Evolutionary conservation across 306 rosid species (phyloP).

Genomic region (Hippophae rhamnoides): DNA sequence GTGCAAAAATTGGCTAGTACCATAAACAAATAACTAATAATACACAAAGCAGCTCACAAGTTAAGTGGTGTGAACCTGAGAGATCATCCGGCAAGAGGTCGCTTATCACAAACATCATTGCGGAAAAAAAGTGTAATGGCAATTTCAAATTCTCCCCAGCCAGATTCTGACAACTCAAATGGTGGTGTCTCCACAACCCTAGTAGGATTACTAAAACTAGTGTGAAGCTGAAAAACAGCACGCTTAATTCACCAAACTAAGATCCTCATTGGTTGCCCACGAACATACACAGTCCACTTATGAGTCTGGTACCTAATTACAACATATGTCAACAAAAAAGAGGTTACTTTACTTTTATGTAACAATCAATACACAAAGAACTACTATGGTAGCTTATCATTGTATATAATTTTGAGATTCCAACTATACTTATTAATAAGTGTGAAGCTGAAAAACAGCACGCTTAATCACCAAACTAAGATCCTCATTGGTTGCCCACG

Average conservation of each 20-base stretch:
- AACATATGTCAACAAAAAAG: conserved; percentile 1
- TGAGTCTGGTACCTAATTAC: conserved; percentile 59
- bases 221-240: conserved; percentile 72
- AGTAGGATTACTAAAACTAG: conserved; percentile 75
- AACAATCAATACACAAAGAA: too few species aligned
- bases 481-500: conserved; percentile 69
- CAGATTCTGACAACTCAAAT: conserved; percentile 70
- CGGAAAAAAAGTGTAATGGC: conserved; percentile 59
- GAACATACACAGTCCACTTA: conserved; percentile 75
- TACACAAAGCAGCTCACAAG: conserved; percentile 45
- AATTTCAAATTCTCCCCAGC: conserved; percentile 85
- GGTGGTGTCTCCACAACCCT: conserved; percentile 66
- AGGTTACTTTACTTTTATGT: background rate
- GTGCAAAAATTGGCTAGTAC: conserved; percentile 2
- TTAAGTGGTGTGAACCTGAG: conserved; percentile 29
- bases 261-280: conserved; percentile 66
- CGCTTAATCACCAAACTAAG: conserved; percentile 49
- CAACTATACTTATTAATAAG: conserved; percentile 1
- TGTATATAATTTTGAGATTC: too few species aligned
- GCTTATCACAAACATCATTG: conserved; percentile 59
- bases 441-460: conserved; percentile 72
- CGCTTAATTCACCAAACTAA: conserved; percentile 46
- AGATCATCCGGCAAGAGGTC: too few species aligned
- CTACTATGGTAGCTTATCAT: too few species aligned
- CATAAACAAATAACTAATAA: conserved; percentile 19